Evolutionary conservation across 257 asterid species (phyloP), one percentile per base, ranked within the genome.

Genomic region (Petunia axillaris): DNA sequence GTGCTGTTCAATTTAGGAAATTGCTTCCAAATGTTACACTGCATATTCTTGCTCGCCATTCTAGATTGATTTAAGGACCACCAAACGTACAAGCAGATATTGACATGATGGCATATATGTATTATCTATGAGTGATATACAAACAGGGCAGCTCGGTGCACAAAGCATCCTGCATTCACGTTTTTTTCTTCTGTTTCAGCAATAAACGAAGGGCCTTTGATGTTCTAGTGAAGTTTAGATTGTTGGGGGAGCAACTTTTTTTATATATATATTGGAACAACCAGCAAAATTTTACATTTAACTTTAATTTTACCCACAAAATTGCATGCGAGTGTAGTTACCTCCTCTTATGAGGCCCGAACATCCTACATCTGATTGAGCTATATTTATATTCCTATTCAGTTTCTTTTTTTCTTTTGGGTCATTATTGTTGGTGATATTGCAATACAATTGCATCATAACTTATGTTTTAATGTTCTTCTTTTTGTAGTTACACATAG

Each of bases 401-500:
- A 73, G 37, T 50, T 81, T 75, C 35, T 14, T 25, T 25, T 71
- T 59, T 55, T 13, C 64, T 54, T 77, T 62, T 57, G 36, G 13
- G 9, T 36, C n/a, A 6, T 10, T 78, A 63, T 36, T 71, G 58
- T 37, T 25, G 67, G 59, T 25, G 81, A 4, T 58, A 64, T 15
- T 38, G 78, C 78, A 37, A 66, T 73, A 44, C 41, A 64, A 64
- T 25, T 25, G 25, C 25, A 66, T 87, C 87, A 95, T 80, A 90
- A 14, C 88, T 94, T 92, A 55, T 89, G 79, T 87, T 93, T 92
- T 1, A 83, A 90, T 63, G 83, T 88, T 88, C 91, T 90, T 85
- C 93, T 86, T 86, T 89, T 91, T 75, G 97, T 88, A 81, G 87
- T 91, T 84, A 87, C 86, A 85, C 83, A 88, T 77, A 89, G 65